phyloP scores from a whole-genome alignment of 78 protist genomes.

The Dictyostelium citrinum region DNA sequence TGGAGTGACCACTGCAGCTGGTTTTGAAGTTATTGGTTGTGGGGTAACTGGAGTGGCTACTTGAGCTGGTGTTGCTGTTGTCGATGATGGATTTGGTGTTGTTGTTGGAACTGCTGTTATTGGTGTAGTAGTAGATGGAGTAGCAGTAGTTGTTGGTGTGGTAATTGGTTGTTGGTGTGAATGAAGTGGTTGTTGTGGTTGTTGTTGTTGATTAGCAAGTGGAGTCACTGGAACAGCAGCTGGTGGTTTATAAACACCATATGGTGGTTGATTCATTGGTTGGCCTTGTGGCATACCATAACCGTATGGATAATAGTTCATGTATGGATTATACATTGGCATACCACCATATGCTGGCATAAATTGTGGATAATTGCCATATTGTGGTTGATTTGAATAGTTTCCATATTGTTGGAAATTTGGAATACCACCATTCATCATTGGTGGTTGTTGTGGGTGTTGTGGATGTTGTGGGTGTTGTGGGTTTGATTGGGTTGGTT shows the following conservation, averaged over 20 bases:
- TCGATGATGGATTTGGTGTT: not conserved
- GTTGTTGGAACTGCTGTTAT: not conserved
- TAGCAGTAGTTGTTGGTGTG: not conserved
- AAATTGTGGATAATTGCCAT: not conserved
- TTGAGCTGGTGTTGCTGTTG: not conserved
- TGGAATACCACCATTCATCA: not conserved
- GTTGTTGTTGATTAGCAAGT: not conserved
- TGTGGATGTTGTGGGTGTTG: not conserved
- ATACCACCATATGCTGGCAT: not conserved
- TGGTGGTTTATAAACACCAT: slow-evolving; percentile 21
- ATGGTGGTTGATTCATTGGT: slow-evolving; percentile 9
- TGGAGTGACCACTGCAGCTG: not conserved
- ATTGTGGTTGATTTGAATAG: not conserved
- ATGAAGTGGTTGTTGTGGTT: not conserved
- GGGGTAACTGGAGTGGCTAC: not conserved
- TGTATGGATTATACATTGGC: slow-evolving; percentile 67
- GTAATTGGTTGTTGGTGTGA: not conserved
- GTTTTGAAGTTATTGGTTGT: not conserved
- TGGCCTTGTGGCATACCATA: slow-evolving; percentile 26
- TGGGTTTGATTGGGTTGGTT: not conserved
- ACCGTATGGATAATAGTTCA: not conserved
- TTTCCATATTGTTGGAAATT: slow-evolving; percentile 17
- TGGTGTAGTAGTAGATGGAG: not conserved
- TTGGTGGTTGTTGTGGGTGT: not conserved
- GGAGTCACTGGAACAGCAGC: slow-evolving; percentile 24